Percentiles rank a stretch among this genome's conserved stretches.
These are phyloP conservation scores for Penicillium diatomitis DNA, from an alignment of 495 filamentous ascomycete species.

Conservation along the genomic window DNA sequence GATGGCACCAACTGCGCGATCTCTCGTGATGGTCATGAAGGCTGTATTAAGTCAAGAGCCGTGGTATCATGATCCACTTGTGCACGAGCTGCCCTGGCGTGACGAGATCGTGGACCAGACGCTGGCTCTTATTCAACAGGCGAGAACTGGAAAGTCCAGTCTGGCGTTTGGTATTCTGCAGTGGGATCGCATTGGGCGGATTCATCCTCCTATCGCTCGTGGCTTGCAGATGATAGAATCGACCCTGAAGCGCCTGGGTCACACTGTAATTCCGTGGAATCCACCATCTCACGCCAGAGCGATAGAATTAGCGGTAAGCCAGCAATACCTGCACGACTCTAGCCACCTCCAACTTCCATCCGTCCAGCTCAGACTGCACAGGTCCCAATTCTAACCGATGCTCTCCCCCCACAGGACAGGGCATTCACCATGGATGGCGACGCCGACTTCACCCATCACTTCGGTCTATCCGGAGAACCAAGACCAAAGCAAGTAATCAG, in stretches of 20 bases:
- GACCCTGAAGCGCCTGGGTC: constrained; percentile 43
- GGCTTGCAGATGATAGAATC: constrained; percentile 44
- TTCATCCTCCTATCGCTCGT: constrained; percentile 46
- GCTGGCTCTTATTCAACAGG: constrained; percentile 28
- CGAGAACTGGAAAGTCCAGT: constrained; percentile 15
- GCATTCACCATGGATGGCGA: constrained; percentile 39
- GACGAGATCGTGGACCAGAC: constrained; percentile 39
- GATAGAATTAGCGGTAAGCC: constrained; percentile 21
- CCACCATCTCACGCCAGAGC: constrained; percentile 41
- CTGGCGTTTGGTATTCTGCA: constrained; percentile 46
- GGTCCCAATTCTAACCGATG: no score
- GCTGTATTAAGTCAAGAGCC: constrained; percentile 45
- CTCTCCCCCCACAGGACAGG: constrained; percentile 1
- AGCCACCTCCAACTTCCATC: no score
- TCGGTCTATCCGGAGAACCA: constrained; percentile 48
- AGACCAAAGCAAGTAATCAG: constrained; percentile 28
- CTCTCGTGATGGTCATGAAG: constrained; percentile 46
- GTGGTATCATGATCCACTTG: constrained; percentile 57
- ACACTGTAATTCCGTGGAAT: constrained; percentile 49
- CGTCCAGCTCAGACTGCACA: no score
- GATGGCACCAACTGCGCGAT: constrained; percentile 38
- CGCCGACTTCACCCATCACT: constrained; percentile 39
- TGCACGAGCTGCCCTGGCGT: constrained; percentile 55
- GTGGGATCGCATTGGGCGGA: constrained; percentile 38
- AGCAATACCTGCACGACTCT: background rate